A percentile compares a stretch with the other conserved stretches of the same genome.
These are phyloP conservation scores for Meyerozyma elateridarum DNA, from an alignment of 1,139 yeast genomes.

Conservation along the genomic window DNA sequence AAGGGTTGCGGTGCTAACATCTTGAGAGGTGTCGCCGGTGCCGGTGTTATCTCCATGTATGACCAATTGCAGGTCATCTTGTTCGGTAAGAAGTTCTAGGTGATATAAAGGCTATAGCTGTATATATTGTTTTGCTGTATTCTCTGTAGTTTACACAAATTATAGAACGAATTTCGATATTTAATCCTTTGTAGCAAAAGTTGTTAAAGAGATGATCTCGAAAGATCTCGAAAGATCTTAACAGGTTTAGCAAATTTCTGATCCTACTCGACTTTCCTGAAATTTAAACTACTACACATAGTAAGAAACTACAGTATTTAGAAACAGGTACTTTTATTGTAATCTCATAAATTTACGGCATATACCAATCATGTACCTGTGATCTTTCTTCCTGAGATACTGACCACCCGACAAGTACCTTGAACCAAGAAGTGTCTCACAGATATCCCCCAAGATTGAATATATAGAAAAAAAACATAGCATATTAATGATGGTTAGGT, in stretches of 20 bases:
- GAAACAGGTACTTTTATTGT: too few species aligned
- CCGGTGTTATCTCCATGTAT: conserved; percentile 79
- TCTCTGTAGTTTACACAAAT: too few species aligned
- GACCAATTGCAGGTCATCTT: conserved; percentile 71
- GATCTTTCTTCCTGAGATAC: conserved; percentile 1
- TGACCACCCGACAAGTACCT: conserved; percentile 4
- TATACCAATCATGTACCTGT: conserved; percentile 1
- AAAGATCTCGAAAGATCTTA: too few species aligned
- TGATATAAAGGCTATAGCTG: conserved; percentile 4
- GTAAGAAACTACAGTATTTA: too few species aligned
- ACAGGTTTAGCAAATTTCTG: too few species aligned
- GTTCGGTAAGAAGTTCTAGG: conserved; percentile 63
- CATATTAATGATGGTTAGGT: conserved; percentile 1
- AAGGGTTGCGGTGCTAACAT: conserved; percentile 88
- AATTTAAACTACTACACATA: too few species aligned
- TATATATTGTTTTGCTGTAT: conserved; percentile 2
- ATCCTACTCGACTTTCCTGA: too few species aligned
- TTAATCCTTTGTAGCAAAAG: too few species aligned
- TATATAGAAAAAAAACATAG: conserved; percentile 1
- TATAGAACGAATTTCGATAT: too few species aligned
- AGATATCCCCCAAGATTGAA: conserved; percentile 4
- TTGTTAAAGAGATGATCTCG: too few species aligned
- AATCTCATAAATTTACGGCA: too few species aligned
- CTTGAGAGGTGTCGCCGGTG: conserved; percentile 86
- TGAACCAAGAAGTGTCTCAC: background rate